Evolutionary conservation across 768 basidiomycete species (phyloP), one percentile per base, ranked within the genome.

Genomic region (Neoboletus subvelutipes): DNA sequence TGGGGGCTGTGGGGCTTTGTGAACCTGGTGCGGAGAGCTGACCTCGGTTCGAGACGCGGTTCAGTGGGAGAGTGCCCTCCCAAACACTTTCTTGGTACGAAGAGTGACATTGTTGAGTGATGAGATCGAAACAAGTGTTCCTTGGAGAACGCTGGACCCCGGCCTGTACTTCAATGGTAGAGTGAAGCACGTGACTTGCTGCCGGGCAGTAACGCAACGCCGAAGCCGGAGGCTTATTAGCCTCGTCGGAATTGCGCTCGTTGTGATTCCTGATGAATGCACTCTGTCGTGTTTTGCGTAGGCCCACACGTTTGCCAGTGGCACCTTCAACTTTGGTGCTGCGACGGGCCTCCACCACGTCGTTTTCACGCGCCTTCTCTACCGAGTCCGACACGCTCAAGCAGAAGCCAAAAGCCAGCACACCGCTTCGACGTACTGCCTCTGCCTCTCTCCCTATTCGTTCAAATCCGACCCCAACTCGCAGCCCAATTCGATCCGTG

Each of bases 381-480:
- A 56, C 55, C 15, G 63, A 65, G n/a, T 26, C 49, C 18, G 69
- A 71, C 49, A 45, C 52, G 0, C 60, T 59, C 54, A 86, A 86
- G 63, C 76, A 83, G 39, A 92, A 90, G 68, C 90, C 90, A n/a
- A 93, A 92, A 67, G 84, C 86, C 18, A 81, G 85, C 6, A 92
- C 92, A 5, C 82, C 91, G 2, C 80, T 93, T 5, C 83, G 94
- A 45, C 84, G 93, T 45, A 83, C 92, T 8, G 94, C 94, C 17
- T 83, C 90, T 17, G 93, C 83, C 6, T 97, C 94, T 3, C 78
- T 91, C 42, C 87, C 92, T 8, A 91, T 96, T 59, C 88, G 94
- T 49, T 79, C 86, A 24, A 94, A 90, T 62, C 91, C 90, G 11
- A 94, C 90, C 4, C 89, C 90, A 8, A 94, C 94, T 11, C 82